Evolutionary conservation across 169 alveolate genomes (phyloP).

Genomic region (Eimeria falciformis): DNA sequence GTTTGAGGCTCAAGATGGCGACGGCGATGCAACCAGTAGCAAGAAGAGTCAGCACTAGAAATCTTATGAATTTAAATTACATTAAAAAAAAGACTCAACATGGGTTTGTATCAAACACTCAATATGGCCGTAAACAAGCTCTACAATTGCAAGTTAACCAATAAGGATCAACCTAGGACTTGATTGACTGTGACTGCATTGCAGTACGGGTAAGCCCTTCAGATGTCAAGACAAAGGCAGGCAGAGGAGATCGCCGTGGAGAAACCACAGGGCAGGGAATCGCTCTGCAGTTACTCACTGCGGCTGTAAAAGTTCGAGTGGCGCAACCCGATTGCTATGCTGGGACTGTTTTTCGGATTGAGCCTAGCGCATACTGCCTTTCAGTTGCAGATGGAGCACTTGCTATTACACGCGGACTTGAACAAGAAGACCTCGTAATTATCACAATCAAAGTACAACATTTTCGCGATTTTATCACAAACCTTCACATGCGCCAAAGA

Average conservation of each 20-base stretch:
- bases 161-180: too few relatives aligned
- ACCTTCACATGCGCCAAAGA: too few relatives aligned
- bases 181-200: neutral
- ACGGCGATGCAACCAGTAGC: slow-evolving; percentile 33
- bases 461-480: too few relatives aligned
- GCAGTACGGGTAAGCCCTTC: neutral
- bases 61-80: too few relatives aligned
- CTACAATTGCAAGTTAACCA: too few relatives aligned
- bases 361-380: slow-evolving; percentile 52
- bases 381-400: slow-evolving; percentile 57
- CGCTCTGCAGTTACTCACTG: slow-evolving; percentile 39
- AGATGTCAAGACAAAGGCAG: slow-evolving; percentile 26
- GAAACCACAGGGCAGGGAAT: slow-evolving; percentile 18
- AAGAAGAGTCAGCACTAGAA: neutral
- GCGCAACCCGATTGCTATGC: slow-evolving; percentile 75
- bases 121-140: too few relatives aligned
- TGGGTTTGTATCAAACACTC: too few relatives aligned
- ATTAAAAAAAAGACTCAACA: too few relatives aligned
- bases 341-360: slow-evolving; percentile 58
- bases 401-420: slow-evolving; percentile 44
- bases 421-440: slow-evolving; percentile 31
- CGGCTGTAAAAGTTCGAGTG: slow-evolving; percentile 61
- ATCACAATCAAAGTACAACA: slow-evolving; percentile 32
- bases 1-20: slow-evolving; percentile 57
- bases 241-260: slow-evolving; percentile 54